phyloP scores from a whole-genome alignment of 306 rosid species.

The Sicyos edulis region DNA sequence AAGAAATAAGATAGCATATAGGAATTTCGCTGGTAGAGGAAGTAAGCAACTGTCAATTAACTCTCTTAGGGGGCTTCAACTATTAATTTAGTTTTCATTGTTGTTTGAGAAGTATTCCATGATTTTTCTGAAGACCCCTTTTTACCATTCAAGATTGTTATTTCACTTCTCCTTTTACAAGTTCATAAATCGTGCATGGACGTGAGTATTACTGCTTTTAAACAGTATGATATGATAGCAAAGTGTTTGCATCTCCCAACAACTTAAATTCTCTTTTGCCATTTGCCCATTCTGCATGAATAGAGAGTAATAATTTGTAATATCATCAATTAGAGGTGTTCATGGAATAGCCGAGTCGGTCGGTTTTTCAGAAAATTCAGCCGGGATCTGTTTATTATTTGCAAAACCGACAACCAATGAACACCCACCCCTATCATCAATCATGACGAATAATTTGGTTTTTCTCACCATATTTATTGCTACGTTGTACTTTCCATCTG shows the following conservation, averaged over 20 bases:
- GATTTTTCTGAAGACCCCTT: not conserved
- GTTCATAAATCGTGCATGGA: not conserved
- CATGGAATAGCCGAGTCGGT: no score
- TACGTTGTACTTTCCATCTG: slow-evolving; percentile 9
- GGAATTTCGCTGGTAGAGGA: not conserved
- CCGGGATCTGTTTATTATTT: no score
- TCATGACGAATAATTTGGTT: not conserved
- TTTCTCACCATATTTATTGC: not conserved
- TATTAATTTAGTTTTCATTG: not conserved
- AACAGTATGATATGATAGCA: not conserved
- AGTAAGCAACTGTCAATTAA: not conserved
- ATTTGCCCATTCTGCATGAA: not conserved
- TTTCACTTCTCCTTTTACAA: not conserved
- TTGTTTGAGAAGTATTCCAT: not conserved
- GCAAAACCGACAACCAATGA: no score
- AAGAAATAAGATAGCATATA: not conserved
- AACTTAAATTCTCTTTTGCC: not conserved
- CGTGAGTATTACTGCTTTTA: not conserved
- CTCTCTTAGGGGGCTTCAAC: not conserved
- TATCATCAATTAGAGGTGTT: not conserved
- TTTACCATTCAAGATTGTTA: not conserved
- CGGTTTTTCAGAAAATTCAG: no score
- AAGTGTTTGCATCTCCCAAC: slow-evolving; percentile 11
- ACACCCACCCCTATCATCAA: no score
- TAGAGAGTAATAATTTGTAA: not conserved